Evolutionary conservation across 2,329 filamentous ascomycete genomes (phyloP).

Genomic region (Sclerotinia sclerotiorum): DNA sequence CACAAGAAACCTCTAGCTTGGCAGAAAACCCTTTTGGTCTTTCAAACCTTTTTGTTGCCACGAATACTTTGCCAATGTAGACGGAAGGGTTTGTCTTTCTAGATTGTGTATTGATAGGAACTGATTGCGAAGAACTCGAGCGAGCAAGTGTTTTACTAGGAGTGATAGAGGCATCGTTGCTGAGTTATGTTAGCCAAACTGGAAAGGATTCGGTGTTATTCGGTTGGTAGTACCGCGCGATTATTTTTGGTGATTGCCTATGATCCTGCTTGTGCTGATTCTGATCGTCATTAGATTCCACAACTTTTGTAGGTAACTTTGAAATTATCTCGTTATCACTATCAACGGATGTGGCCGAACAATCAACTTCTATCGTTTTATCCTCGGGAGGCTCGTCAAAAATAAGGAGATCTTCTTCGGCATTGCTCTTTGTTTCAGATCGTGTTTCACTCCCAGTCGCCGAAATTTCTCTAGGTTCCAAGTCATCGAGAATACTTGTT

Average conservation of each 20-base stretch:
- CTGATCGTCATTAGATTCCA: neutral
- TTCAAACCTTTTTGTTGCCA: neutral
- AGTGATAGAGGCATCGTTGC: conserved; percentile 15
- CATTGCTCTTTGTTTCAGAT: neutral
- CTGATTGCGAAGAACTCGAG: neutral
- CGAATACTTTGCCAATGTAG: conserved; percentile 18
- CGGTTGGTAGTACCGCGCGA: conserved; percentile 32
- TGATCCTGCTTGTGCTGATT: conserved; percentile 24
- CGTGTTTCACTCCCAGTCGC: neutral
- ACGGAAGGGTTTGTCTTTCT: neutral
- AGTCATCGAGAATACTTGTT: neutral
- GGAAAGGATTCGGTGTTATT: conserved; percentile 29
- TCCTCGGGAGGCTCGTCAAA: neutral
- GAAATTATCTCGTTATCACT: neutral
- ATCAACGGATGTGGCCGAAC: neutral
- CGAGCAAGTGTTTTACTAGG: neutral
- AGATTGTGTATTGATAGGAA: neutral
- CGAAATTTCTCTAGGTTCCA: neutral
- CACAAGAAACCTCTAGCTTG: conserved; percentile 26
- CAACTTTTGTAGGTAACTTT: neutral
- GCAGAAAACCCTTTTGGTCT: neutral
- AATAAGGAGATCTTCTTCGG: neutral
- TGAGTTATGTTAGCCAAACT: neutral
- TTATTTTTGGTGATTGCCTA: conserved; percentile 23
- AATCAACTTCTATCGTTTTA: no score